Evolutionary conservation across 176 grass and related monocot genomes (phyloP).

Genomic region (Rhynchospora breviuscula): DNA sequence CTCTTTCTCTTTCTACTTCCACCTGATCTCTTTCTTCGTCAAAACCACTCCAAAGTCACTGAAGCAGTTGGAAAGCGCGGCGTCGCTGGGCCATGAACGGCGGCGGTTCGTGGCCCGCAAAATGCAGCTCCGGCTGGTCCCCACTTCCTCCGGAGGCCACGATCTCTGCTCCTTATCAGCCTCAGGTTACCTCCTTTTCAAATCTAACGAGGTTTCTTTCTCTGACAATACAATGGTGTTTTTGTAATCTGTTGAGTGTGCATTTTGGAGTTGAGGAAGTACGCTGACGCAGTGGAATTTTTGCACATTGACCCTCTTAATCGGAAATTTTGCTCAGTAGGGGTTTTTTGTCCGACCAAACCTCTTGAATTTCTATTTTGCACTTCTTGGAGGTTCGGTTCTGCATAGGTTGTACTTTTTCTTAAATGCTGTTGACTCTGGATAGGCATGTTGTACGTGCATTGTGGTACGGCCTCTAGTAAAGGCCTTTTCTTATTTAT

Average conservation of each 20-base stretch:
- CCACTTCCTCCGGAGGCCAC: not conserved
- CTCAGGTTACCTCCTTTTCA: slow-evolving; percentile 7
- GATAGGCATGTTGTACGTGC: not conserved
- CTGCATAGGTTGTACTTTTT: not conserved
- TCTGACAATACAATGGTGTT: not conserved
- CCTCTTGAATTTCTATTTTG: not conserved
- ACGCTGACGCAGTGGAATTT: not conserved
- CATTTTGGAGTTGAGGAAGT: not conserved
- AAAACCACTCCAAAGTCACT: not conserved
- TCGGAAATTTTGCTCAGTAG: too few species aligned
- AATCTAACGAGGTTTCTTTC: not conserved
- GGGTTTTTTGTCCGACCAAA: not conserved
- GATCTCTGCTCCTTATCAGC: slow-evolving; percentile 11
- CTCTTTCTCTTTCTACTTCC: not conserved
- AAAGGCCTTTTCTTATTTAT: not conserved
- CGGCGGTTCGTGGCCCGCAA: slow-evolving; percentile 11
- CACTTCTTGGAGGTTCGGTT: not conserved
- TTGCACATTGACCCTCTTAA: not conserved
- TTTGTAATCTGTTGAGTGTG: not conserved
- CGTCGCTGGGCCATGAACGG: slow-evolving; percentile 19
- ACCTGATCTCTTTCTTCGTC: not conserved
- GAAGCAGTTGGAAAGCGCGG: not conserved
- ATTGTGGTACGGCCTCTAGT: not conserved
- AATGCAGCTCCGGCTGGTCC: slow-evolving; percentile 24
- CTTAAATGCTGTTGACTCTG: slow-evolving; percentile 3